Evolutionary conservation across 2,329 filamentous ascomycete genomes (phyloP).

Genomic region (Neofusicoccum sp.): DNA sequence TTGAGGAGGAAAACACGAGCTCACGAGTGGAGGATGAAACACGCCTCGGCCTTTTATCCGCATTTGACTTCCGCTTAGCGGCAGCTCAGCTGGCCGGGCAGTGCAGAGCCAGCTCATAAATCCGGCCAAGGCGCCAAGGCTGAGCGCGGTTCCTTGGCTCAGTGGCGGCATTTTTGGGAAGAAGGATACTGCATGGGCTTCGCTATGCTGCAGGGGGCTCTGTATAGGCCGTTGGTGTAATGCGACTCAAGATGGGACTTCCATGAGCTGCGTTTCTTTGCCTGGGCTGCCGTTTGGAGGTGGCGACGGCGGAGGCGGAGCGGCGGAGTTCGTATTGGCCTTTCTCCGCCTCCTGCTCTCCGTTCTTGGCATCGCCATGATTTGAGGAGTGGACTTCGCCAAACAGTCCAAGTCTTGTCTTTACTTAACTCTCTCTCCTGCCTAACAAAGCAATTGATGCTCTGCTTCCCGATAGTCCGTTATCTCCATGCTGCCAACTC

Average conservation of each 20-base stretch:
- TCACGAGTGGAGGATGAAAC: not conserved
- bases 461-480: no score
- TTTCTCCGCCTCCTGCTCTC: not conserved
- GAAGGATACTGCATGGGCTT: no score
- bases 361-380: not conserved
- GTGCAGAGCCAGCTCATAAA: not conserved
- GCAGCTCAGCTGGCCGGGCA: not conserved
- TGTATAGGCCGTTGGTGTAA: not conserved
- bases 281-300: no score
- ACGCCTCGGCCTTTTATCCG: not conserved
- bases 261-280: not conserved
- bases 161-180: not conserved
- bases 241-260: not conserved
- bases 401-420: no score
- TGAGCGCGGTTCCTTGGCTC: not conserved
- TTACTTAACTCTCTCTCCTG: no score
- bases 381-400: no score
- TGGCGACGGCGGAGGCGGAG: no score
- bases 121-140: constrained; percentile 2
- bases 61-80: not conserved
- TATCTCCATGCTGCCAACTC: no score
- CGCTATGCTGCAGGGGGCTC: not conserved
- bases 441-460: no score
- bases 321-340: no score
- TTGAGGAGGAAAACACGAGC: not conserved